A percentile compares a stretch with the other conserved stretches of the same genome.
Conservation (phyloP, 1,139 yeast species). For the Candida neerlandica region DNA sequence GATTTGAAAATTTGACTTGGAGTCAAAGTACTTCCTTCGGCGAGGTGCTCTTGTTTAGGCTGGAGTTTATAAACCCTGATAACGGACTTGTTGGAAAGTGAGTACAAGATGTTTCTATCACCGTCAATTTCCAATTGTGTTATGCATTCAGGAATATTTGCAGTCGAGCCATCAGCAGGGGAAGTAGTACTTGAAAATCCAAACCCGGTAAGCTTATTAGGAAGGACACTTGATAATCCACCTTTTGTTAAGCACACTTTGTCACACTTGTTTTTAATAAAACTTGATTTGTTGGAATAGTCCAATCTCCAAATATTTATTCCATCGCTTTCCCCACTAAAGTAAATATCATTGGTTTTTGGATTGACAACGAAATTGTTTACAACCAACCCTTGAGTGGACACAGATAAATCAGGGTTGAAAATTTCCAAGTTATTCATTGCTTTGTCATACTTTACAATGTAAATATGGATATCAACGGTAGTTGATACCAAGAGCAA, state of each 20-base stretch:
- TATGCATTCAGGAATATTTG: slow-evolving; percentile 54
- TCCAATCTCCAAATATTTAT: slow-evolving; percentile 83
- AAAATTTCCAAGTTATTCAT: slow-evolving; percentile 66
- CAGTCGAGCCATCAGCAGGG: slow-evolving; percentile 9
- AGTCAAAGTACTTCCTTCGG: slow-evolving; percentile 42
- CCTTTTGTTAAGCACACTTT: slow-evolving; percentile 79
- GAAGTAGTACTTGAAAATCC: slow-evolving; percentile 15
- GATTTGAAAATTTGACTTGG: slow-evolving; percentile 56
- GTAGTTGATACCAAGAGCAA: slow-evolving; percentile 80
- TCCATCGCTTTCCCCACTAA: slow-evolving; percentile 78
- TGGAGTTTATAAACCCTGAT: slow-evolving; percentile 73
- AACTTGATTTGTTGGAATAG: slow-evolving; percentile 83
- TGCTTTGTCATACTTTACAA: slow-evolving; percentile 58
- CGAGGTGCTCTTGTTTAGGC: slow-evolving; percentile 38
- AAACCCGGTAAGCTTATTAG: slow-evolving; percentile 53
- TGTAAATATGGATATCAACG: slow-evolving; percentile 74
- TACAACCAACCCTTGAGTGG: slow-evolving; percentile 77
- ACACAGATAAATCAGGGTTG: slow-evolving; percentile 81
- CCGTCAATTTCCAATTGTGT: slow-evolving; percentile 73
- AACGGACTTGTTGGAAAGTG: slow-evolving; percentile 81
- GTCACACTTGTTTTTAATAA: slow-evolving; percentile 83
- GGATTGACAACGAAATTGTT: slow-evolving; percentile 62
- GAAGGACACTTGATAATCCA: slow-evolving; percentile 61
- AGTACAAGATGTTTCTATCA: slow-evolving; percentile 73
- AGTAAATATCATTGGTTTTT: slow-evolving; percentile 76